Evolutionary conservation across 768 basidiomycete genomes (phyloP).

Genomic region (Kwoniella mangroviensis): DNA sequence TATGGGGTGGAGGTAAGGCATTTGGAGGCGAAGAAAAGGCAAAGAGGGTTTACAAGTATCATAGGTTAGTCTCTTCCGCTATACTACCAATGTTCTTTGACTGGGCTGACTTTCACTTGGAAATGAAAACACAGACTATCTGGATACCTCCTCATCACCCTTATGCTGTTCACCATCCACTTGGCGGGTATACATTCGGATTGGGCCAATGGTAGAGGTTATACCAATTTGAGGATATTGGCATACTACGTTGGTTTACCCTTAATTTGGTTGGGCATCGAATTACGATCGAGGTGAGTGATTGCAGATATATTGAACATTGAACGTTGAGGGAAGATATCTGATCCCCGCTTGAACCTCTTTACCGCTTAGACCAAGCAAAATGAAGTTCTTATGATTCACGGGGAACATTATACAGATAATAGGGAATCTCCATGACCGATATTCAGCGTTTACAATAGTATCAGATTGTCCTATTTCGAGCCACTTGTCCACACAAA

Average conservation of each 20-base stretch:
- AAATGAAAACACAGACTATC: constrained; percentile 62
- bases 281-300: constrained; percentile 45
- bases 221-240: constrained; percentile 32
- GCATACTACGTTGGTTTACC: constrained; percentile 51
- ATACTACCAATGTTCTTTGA: constrained; percentile 6
- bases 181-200: constrained; percentile 73
- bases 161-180: constrained; percentile 68
- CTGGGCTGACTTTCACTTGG: not conserved
- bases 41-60: constrained; percentile 81
- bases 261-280: constrained; percentile 42
- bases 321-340: not conserved
- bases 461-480: not conserved
- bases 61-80: constrained; percentile 60
- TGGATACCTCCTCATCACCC: constrained; percentile 72
- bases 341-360: not conserved
- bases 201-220: constrained; percentile 61
- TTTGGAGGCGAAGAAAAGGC: constrained; percentile 76
- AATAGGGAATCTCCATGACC: not conserved
- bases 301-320: not conserved
- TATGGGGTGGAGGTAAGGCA: constrained; percentile 72
- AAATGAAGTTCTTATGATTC: constrained; percentile 41
- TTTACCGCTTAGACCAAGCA: constrained; percentile 31
- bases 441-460: not conserved
- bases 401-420: not conserved
- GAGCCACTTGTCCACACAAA: too few species aligned